Evolutionary conservation across 2,329 filamentous ascomycete species (phyloP), one percentile per base, ranked within the genome.

Genomic region (Eurotiales sp.): DNA sequence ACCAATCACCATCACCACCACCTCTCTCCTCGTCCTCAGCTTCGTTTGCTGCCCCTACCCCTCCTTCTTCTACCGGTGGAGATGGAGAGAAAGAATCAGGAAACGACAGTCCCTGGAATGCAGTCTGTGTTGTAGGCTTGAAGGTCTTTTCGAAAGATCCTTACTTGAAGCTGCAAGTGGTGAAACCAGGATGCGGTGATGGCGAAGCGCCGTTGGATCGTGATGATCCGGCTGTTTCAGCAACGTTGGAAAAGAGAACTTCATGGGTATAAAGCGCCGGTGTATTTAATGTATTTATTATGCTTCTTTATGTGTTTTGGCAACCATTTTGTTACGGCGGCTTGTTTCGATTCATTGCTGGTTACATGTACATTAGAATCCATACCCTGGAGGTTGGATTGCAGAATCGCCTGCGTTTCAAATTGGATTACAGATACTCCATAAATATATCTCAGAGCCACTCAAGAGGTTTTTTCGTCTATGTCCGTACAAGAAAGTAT

Each of bases 41-140:
- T 19, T 27, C 34, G 2, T 45, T 36, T 29, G 29, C 19, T 37
- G 25, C 5, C 15, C 21, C 48, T 25, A 56, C 46, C 3, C 43
- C 32, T 22, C 36, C 51, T n/a, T 52, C 52, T 10, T 52, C 29
- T 41, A 47, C 52, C 17, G 54, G 54, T 40, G 51, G 52, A 3
- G 61, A 53, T 6, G 22, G 15, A n/a, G 62, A 59, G 27, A 52
- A 53, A 8, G 34, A 23, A n/a, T 61, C 59, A 29, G 54, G 53
- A 12, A 59, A 57, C 21, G 58, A 56, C 11, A 66, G 71, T 54
- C 79, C 79, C 0, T 84, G 81, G 81, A 82, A 83, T 58, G 81
- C 81, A 0, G 73, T 83, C 1, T 82, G 79, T 55, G 79, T 84
- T 14, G 74, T 84, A 4, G 81, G 81, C 0, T 62, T 84, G 25